phyloP scores from a whole-genome alignment of 257 asterid species.

The Hygrophila difformis region DNA sequence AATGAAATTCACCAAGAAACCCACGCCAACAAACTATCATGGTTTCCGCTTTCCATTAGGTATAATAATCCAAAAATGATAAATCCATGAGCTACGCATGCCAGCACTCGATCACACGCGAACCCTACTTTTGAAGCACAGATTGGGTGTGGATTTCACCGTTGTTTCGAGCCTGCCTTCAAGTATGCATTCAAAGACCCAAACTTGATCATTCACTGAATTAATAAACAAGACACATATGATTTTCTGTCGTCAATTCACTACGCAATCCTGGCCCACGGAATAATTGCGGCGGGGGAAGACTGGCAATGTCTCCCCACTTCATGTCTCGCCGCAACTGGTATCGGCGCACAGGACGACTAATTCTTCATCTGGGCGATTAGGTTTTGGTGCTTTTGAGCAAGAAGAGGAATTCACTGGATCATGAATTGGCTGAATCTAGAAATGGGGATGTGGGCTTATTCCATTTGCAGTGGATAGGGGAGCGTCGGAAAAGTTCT shows the following conservation, averaged over 20 bases:
- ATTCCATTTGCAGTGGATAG: conserved; percentile 10
- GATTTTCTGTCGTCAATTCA: conserved; percentile 12
- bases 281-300: conserved; percentile 4
- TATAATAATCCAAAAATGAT: background rate
- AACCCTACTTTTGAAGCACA: conserved; percentile 32
- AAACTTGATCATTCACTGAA: too few species aligned
- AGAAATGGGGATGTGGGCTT: conserved; percentile 16
- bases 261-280: conserved; percentile 9
- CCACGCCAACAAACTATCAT: too few species aligned
- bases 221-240: too few species aligned
- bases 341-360: conserved; percentile 84
- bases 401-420: conserved; percentile 21
- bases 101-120: conserved; percentile 9
- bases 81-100: conserved; percentile 15
- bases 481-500: conserved; percentile 13
- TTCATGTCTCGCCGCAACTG: conserved; percentile 76
- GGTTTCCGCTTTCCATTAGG: too few species aligned
- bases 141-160: conserved; percentile 92
- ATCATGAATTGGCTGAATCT: conserved; percentile 14
- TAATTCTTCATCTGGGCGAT: conserved; percentile 36
- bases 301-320: too few species aligned
- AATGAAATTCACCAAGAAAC: too few species aligned
- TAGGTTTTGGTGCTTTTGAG: conserved; percentile 14
- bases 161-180: conserved; percentile 62
- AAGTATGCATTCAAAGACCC: conserved; percentile 12